Evolutionary conservation across 805 yeast genomes (phyloP), one percentile per base, ranked within the genome.

Genomic region (Lipomyces oligophaga): DNA sequence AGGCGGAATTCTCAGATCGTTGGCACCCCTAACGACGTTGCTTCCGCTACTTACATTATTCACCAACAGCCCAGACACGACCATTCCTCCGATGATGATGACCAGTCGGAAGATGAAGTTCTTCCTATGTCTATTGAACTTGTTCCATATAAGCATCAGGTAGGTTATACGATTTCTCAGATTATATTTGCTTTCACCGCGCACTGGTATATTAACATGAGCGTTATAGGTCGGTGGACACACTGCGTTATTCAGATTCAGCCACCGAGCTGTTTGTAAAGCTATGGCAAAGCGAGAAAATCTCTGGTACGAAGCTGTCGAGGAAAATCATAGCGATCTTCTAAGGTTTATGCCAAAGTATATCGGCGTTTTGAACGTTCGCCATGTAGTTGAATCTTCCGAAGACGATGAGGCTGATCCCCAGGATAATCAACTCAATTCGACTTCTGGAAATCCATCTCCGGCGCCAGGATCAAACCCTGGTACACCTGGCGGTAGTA

Each of bases 171-270:
- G n/a, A n/a, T n/a, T n/a, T n/a, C n/a, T n/a, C n/a, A n/a, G n/a
- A n/a, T n/a, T 11, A 8, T 18, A 31, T 32, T 4, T 21, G 16
- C 13, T 8, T 5, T 15, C 25, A 3, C 11, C 26, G n/a, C 31
- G 18, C 13, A 5, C 10, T 15, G 13, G 31, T 16, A 16, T n/a
- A 7, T 3, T 5, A 15, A 19, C 3, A 37, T 26, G 4, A 19
- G 16, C 16, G n/a, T 36, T 7, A 10, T 33, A 49, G 54, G 58
- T 93, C 19, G 99, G 99, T 5, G 99, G 99, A 0, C 99, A 93
- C 63, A 90, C 97, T 0, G 97, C 97, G 1, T 88, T 93, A 28
- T 93, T 90, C 69, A 77, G 90, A 55, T 93, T 93, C 63, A 83
- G 95, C 3, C 85, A 81, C 57, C 73, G 85, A 48, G 97, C 97